These are phyloP conservation scores for Isochrysis galbana DNA, from an alignment of 78 protist species.

Conservation along the genomic window DNA sequence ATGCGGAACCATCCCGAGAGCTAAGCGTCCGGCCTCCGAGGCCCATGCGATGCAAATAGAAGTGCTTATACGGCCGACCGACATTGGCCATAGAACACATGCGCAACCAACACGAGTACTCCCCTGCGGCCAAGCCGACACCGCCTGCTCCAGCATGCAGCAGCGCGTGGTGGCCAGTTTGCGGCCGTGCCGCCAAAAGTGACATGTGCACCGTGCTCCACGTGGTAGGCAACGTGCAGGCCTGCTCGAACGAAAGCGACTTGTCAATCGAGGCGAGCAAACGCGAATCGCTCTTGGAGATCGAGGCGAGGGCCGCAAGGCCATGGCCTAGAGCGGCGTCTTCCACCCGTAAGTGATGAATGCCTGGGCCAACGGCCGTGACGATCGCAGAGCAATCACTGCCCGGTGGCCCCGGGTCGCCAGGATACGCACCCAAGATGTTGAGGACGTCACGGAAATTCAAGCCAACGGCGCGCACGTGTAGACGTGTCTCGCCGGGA, in stretches of 20 bases:
- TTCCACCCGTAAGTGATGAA: too few relatives aligned
- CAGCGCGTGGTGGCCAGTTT: background rate
- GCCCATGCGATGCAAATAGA: background rate
- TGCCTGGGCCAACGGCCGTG: background rate
- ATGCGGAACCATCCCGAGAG: background rate
- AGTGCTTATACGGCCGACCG: background rate
- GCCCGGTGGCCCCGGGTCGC: constrained; percentile 2
- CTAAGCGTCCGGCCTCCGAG: background rate
- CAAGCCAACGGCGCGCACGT: background rate
- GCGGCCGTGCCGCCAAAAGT: background rate
- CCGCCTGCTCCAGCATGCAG: constrained; percentile 41
- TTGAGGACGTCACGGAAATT: constrained; percentile 25
- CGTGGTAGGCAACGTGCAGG: background rate
- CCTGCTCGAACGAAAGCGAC: background rate
- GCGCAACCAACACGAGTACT: background rate
- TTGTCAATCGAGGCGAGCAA: background rate
- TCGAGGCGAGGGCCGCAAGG: background rate
- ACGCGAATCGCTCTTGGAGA: background rate
- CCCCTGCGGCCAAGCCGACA: constrained; percentile 21
- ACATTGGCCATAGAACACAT: background rate
- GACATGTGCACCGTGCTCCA: background rate
- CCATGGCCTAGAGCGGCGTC: background rate
- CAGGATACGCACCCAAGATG: background rate
- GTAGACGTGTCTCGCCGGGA: background rate
- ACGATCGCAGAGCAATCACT: background rate